A percentile compares a stretch with the other conserved stretches of the same genome.
phyloP scores from a whole-genome alignment of 2,329 filamentous ascomycete genomes.

The Aspergillus persii region DNA sequence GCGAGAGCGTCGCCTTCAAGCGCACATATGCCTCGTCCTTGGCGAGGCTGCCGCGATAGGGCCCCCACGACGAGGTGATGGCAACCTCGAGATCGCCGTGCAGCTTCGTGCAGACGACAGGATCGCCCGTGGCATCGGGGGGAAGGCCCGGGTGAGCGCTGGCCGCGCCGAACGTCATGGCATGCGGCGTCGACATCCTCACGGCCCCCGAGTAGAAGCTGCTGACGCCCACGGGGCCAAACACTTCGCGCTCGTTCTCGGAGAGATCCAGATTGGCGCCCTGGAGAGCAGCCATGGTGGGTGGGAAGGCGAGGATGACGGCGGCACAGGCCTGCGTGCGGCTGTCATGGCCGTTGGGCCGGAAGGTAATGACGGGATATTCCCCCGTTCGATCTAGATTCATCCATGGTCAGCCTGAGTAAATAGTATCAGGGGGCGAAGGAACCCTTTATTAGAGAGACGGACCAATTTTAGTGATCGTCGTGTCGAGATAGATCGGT shows the following conservation, averaged over 20 bases:
- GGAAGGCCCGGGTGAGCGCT: not conserved
- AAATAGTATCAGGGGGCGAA: not conserved
- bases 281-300: not conserved
- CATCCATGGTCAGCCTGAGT: too few species aligned
- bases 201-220: not conserved
- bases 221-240: not conserved
- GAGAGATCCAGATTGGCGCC: not conserved
- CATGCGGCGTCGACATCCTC: not conserved
- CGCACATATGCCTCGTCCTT: not conserved
- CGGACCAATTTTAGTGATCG: not conserved
- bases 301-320: not conserved
- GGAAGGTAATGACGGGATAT: not conserved
- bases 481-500: not conserved
- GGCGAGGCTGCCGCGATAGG: not conserved
- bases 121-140: not conserved
- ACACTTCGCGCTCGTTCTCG: not conserved
- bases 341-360: not conserved
- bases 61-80: not conserved
- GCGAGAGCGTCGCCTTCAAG: not conserved
- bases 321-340: not conserved
- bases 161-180: not conserved
- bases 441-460: not conserved
- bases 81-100: not conserved
- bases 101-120: not conserved
- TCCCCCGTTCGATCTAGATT: not conserved